Evolutionary conservation across 208 protist genomes (phyloP), one percentile per base, ranked within the genome.

Genomic region (Acanthamoeba sp.): DNA sequence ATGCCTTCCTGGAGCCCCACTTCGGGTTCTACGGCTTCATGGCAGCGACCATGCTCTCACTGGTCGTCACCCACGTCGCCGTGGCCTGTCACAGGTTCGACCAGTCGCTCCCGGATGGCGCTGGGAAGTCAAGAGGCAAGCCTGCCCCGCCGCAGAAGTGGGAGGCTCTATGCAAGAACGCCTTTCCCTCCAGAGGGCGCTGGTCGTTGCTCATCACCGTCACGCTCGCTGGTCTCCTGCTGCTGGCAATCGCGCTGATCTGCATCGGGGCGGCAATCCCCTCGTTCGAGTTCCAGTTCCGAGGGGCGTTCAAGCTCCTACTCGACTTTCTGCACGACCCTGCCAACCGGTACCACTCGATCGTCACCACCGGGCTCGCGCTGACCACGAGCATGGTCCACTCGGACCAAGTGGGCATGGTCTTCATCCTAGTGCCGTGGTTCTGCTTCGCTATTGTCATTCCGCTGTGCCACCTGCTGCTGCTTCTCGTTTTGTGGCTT

Each of bases 401-500:
- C 10, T 69, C 93, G 16, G 64, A 94, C 55, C 3, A 24, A 6
- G 32, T 93, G 6, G 78, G 76, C 34, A 59, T 95, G 36, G 64
- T 89, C 29, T 71, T 82, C 14, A 95, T 97, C 29, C 94, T 96
- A 55, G 76, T 91, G 22, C 78, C 92, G 24, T 97, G 90, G 38
- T 93, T 96, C 45, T 1, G 95, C 18, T 94, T 97, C 52, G 88
- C 94, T 9, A 69, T 98, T 24, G 88, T 93, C 1, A 16, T 97
- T 32, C 97, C 97, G 32, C 16, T 97, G 27, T 32, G 71, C 22
- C 96, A 98, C 42, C 52, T 97, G 32, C 22, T 97, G 0, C n/a
- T 84, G 5, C 38, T 98, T 0, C 32, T 95, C 69, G 27, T 95
- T 1, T n/a, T 98, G 9, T 98, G 97, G 96, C 76, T 97, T 7